Base-by-base conservation (phyloP, 768 basidiomycete species). In the Suillus placidus region DNA sequence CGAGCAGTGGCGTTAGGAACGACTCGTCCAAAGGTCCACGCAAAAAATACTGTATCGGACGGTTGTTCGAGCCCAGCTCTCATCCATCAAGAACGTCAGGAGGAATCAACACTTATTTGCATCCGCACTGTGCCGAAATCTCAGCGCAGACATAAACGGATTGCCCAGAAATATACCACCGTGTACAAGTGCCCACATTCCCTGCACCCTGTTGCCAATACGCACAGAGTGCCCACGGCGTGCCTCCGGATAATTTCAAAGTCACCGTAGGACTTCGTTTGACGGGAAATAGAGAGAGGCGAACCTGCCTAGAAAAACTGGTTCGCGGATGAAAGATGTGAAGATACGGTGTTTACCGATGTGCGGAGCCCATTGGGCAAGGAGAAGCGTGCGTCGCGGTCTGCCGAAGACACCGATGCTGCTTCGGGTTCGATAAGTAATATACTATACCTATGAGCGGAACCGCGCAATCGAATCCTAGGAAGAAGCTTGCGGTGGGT, bases 251-350 rank as follows among this genome's bases (percentile, higher is more conserved):
- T 10, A 12, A 30, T 60, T 60, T 13, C 26, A 60, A 38, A 0
- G 10, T 40, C 7, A 38, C 37, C 56, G 37, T 10, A 38, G 14
- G 14, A 57, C 52, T 54, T 54, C 52, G 52, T 54, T 52, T 52
- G 14, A 52, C 26, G 26, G 30, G 30, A 30, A 30, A 52, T 30
- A 32, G 35, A 38, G 23, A 56, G 55, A 57, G 35, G 23, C 5
- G 56, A 38, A 34, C 32, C 9, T 38, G 14, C 16, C 57, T 2
- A 38, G 23, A 38, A 26, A n/a, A 20, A 54, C 52, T 20, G 54
- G 38, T 60, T 60, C 57, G 26, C 38, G 37, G 37, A 23, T 38
- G 56, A 57, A 26, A 57, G 16, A 38, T 60, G 58, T 42, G 58
- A 60, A 43, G 16, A 7, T 40, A 20, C 58, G 58, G 58, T 13